A percentile compares a stretch with the other conserved stretches of the same genome.
phyloP scores from a whole-genome alignment of 352 stramenopile genomes.

The Elongisporangium undulatum region DNA sequence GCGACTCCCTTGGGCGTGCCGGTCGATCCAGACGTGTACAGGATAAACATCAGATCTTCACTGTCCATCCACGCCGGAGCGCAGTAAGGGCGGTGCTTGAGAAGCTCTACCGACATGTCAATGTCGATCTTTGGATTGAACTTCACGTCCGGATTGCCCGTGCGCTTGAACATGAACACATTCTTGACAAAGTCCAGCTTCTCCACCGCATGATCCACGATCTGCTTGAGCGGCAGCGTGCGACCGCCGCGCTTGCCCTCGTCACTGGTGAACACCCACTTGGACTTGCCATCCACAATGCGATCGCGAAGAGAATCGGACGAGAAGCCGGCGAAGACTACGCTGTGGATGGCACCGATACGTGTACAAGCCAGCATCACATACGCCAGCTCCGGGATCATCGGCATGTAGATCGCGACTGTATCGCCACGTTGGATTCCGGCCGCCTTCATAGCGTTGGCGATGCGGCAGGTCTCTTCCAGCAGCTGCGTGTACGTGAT shows the following conservation, averaged over 20 bases:
- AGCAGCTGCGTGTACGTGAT: constrained; percentile 49
- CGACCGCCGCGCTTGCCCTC: constrained; percentile 92
- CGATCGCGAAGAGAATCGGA: constrained; percentile 93
- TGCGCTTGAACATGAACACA: constrained; percentile 95
- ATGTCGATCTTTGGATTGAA: constrained; percentile 88
- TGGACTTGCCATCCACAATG: constrained; percentile 87
- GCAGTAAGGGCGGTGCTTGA: constrained; percentile 92
- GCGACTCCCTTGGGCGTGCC: constrained; percentile 95
- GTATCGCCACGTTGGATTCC: constrained; percentile 92
- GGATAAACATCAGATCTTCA: constrained; percentile 96
- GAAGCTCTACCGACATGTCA: constrained; percentile 90
- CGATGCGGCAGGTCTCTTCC: constrained; percentile 83
- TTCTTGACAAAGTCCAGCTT: constrained; percentile 89
- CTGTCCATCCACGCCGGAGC: constrained; percentile 94
- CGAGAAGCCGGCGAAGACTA: constrained; percentile 97
- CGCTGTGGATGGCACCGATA: constrained; percentile 96
- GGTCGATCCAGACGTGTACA: constrained; percentile 98
- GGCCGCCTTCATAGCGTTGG: constrained; percentile 93
- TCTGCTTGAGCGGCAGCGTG: constrained; percentile 94
- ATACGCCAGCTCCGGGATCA: constrained; percentile 98
- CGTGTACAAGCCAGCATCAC: constrained; percentile 97
- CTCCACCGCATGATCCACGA: constrained; percentile 91
- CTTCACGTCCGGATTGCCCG: constrained; percentile 58
- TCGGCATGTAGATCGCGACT: constrained; percentile 99
- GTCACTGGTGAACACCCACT: constrained; percentile 94